These are phyloP conservation scores for Xylariales sp. DNA, from an alignment of 2,329 filamentous ascomycete species.

Conservation along the genomic window DNA sequence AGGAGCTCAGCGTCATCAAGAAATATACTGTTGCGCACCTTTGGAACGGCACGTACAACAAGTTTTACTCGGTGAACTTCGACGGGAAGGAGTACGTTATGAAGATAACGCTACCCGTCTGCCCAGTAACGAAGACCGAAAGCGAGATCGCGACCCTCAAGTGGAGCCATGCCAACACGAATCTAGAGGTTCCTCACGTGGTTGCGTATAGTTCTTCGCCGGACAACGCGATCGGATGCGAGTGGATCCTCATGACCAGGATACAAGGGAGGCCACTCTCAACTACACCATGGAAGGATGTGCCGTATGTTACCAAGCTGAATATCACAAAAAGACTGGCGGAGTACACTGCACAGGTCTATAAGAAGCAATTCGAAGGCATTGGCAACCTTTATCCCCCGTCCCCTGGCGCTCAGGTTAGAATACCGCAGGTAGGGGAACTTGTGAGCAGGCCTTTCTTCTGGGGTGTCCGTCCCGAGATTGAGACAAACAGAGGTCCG, in stretches of 20 bases:
- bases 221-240: neutral
- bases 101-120: conserved; percentile 22
- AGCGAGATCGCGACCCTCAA: neutral
- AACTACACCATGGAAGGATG: conserved; percentile 13
- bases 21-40: conserved; percentile 16
- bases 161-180: neutral
- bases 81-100: conserved; percentile 26
- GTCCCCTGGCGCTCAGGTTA: neutral
- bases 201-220: neutral
- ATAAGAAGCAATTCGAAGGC: neutral
- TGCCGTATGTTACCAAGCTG: neutral
- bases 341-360: neutral
- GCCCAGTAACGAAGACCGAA: conserved; percentile 18
- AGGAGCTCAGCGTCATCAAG: conserved; percentile 10
- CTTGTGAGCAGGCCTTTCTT: conserved; percentile 25
- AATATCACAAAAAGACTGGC: neutral
- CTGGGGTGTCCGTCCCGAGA: conserved; percentile 20
- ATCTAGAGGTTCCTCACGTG: neutral
- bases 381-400: conserved; percentile 5
- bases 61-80: conserved; percentile 19
- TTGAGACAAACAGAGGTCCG: conserved; percentile 13
- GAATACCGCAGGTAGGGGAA: conserved; percentile 13
- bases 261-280: neutral
- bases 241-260: neutral
- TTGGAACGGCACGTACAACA: conserved; percentile 18